These are phyloP conservation scores for Adansonia madagascariensis DNA, from an alignment of 441 rosid species.

Conservation along the genomic window DNA sequence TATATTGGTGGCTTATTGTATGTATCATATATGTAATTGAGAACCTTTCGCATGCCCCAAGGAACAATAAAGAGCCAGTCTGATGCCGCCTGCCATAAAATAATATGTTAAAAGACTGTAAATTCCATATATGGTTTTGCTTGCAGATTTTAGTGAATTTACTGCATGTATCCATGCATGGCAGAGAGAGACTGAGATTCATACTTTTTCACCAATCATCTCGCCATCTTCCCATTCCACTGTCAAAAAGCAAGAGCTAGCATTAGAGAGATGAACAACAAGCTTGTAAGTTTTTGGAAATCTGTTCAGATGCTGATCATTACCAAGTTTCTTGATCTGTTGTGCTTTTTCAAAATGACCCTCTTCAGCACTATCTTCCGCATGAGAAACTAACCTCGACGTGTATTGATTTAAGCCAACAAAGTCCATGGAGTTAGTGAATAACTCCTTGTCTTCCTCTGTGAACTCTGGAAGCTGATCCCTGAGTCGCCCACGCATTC, in stretches of 20 bases:
- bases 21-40: constrained; percentile 61
- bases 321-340: constrained; percentile 66
- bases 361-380: constrained; percentile 46
- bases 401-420: constrained; percentile 88
- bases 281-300: not conserved
- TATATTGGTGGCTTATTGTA: constrained; percentile 68
- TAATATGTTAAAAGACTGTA: constrained; percentile 27
- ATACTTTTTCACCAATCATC: constrained; percentile 79
- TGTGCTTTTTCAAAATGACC: constrained; percentile 57
- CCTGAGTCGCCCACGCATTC: constrained; percentile 67
- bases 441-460: constrained; percentile 64
- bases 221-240: constrained; percentile 84
- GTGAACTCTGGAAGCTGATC: constrained; percentile 73
- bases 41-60: constrained; percentile 83
- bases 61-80: constrained; percentile 92
- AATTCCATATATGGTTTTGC: not conserved
- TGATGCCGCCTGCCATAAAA: constrained; percentile 80
- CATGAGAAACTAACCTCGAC: constrained; percentile 71
- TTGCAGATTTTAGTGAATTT: not conserved
- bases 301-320: not conserved
- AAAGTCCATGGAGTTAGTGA: constrained; percentile 65
- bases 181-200: constrained; percentile 11
- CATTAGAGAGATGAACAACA: not conserved
- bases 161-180: not conserved
- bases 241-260: constrained; percentile 35